Evolutionary conservation across 2,329 filamentous ascomycete genomes (phyloP).

Genomic region (Fusarium sp.): DNA sequence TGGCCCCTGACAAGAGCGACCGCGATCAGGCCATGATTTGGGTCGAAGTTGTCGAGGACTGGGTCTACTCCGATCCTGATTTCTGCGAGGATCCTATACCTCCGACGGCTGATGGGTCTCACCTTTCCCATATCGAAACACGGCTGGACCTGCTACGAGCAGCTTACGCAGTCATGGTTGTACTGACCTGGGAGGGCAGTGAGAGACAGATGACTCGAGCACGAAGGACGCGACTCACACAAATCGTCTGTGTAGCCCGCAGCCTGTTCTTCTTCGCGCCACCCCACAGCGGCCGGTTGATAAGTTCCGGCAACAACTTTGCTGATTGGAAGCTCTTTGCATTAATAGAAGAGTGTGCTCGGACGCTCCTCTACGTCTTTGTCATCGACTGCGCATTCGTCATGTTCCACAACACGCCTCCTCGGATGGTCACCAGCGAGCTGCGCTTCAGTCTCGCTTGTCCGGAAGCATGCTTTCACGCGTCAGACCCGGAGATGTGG

Average conservation of each 20-base stretch:
- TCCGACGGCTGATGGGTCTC: slow-evolving; percentile 2
- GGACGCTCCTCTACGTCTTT: slow-evolving; percentile 23
- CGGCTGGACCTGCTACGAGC: slow-evolving; percentile 18
- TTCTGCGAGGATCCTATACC: slow-evolving; percentile 17
- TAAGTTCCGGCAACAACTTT: neutral
- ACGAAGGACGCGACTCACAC: slow-evolving; percentile 18
- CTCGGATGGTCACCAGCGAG: slow-evolving; percentile 22
- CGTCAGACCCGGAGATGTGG: neutral
- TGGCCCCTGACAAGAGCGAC: slow-evolving; percentile 12
- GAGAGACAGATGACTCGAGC: slow-evolving; percentile 5
- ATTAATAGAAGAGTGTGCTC: slow-evolving; percentile 28
- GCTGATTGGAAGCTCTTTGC: slow-evolving; percentile 1
- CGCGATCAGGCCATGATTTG: slow-evolving; percentile 13
- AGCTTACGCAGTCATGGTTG: slow-evolving; percentile 18
- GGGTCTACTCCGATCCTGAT: slow-evolving; percentile 15
- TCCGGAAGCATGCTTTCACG: slow-evolving; percentile 18
- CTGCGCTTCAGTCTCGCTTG: slow-evolving; percentile 20
- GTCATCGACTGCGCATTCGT: slow-evolving; percentile 34
- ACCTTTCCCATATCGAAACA: neutral
- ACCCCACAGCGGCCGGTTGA: neutral
- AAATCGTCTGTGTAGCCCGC: slow-evolving; percentile 13
- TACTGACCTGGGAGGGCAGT: slow-evolving; percentile 22
- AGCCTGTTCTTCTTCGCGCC: slow-evolving; percentile 5
- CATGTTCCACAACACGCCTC: slow-evolving; percentile 32
- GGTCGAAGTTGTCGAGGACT: slow-evolving; percentile 20